These are phyloP conservation scores for Lithocarpus polystachyus DNA, from an alignment of 306 rosid species.

Conservation along the genomic window DNA sequence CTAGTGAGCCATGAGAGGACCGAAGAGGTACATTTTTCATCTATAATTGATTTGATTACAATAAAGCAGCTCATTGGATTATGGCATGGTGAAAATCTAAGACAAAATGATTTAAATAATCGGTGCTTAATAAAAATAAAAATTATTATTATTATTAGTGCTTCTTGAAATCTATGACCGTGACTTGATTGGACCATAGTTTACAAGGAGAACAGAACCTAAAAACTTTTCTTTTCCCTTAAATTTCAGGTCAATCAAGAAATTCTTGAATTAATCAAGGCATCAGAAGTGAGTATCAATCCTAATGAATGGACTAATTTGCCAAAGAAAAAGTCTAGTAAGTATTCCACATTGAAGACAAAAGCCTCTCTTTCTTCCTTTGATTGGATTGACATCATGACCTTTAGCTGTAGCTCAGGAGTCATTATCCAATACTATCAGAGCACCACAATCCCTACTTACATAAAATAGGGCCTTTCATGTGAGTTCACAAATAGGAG, in stretches of 20 bases:
- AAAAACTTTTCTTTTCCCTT: background rate
- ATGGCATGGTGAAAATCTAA: background rate
- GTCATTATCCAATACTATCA: background rate
- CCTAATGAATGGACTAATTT: constrained; percentile 86
- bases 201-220: constrained; percentile 19
- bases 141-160: background rate
- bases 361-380: constrained; percentile 3
- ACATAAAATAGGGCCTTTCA: background rate
- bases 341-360: constrained; percentile 18
- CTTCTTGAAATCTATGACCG: background rate
- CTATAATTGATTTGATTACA: background rate
- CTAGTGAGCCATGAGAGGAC: constrained; percentile 89
- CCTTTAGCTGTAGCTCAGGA: background rate
- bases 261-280: constrained; percentile 63
- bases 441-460: background rate
- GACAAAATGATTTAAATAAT: background rate
- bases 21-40: constrained; percentile 63
- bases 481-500: background rate
- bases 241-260: constrained; percentile 82
- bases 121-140: too few species aligned
- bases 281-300: constrained; percentile 53
- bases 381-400: constrained; percentile 26
- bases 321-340: constrained; percentile 49
- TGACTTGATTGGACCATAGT: background rate
- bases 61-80: background rate